A percentile compares a stretch with the other conserved stretches of the same genome.
These are phyloP conservation scores for Leucogyrophana mollusca DNA, from an alignment of 768 basidiomycete species.

Conservation along the genomic window DNA sequence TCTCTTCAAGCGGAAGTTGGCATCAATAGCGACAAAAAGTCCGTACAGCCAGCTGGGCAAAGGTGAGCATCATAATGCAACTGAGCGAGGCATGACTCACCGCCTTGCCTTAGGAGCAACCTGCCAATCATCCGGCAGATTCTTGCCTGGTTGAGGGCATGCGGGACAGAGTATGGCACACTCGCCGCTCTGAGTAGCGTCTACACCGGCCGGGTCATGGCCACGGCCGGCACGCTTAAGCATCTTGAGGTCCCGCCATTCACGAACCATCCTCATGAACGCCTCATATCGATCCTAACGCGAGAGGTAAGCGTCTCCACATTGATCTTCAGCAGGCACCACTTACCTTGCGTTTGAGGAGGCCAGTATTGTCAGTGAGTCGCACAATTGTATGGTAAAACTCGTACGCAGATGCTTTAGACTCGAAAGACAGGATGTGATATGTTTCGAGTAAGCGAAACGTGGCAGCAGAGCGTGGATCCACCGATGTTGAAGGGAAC, in stretches of 20 bases:
- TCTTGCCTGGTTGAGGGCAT: slow-evolving; percentile 23
- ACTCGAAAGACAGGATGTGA: slow-evolving; percentile 18
- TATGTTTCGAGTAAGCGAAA: slow-evolving; percentile 14
- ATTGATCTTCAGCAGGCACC: slow-evolving; percentile 16
- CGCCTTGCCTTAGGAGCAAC: neutral
- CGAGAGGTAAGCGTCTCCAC: neutral
- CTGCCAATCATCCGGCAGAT: slow-evolving; percentile 19
- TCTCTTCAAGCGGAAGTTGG: slow-evolving; percentile 32
- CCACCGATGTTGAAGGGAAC: slow-evolving; percentile 8
- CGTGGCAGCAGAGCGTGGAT: slow-evolving; percentile 26
- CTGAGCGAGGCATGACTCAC: neutral
- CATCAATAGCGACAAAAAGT: slow-evolving; percentile 28
- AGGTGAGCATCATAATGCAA: neutral
- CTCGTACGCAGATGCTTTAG: slow-evolving; percentile 21
- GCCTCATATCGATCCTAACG: slow-evolving; percentile 9
- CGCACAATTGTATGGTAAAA: slow-evolving; percentile 16
- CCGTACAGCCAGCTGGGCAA: slow-evolving; percentile 23
- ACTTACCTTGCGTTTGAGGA: neutral
- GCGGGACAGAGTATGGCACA: slow-evolving; percentile 21
- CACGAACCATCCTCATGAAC: slow-evolving; percentile 9
- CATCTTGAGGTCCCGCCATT: slow-evolving; percentile 13
- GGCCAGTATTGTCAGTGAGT: slow-evolving; percentile 13
- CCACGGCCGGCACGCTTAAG: slow-evolving; percentile 15
- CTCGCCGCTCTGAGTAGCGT: slow-evolving; percentile 18
- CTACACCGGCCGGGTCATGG: slow-evolving; percentile 16